These are phyloP conservation scores for Inga oerstediana DNA, from an alignment of 306 rosid species.

Conservation along the genomic window DNA sequence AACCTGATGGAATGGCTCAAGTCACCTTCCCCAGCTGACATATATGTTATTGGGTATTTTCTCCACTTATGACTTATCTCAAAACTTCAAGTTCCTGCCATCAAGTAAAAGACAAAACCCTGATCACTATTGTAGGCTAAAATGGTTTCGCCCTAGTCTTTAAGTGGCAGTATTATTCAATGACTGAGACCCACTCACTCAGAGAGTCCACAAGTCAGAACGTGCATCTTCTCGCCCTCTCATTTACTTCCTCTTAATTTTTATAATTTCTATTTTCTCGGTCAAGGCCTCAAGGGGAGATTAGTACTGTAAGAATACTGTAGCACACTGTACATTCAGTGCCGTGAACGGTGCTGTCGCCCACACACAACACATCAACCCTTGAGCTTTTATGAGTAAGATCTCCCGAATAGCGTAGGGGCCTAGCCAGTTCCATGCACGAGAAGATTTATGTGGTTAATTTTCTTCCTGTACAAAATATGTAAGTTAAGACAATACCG, in stretches of 20 bases:
- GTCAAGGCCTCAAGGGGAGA: neutral
- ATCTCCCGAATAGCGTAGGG: neutral
- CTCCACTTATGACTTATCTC: neutral
- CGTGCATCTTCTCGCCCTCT: neutral
- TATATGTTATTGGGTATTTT: constrained; percentile 79
- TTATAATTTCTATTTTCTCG: neutral
- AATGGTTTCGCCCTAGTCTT: neutral
- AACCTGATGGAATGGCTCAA: constrained; percentile 75
- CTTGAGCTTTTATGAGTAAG: neutral
- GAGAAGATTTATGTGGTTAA: neutral
- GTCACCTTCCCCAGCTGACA: constrained; percentile 63
- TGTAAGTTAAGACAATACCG: too few relatives aligned
- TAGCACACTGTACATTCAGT: neutral
- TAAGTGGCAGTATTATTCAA: neutral
- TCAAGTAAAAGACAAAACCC: neutral
- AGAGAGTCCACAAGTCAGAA: neutral
- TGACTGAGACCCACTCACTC: neutral
- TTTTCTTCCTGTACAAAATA: too few relatives aligned
- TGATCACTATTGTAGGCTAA: neutral
- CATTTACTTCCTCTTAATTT: neutral
- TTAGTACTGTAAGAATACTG: too few relatives aligned
- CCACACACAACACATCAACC: neutral
- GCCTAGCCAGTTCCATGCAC: neutral
- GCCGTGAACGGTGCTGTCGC: neutral
- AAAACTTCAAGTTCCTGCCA: neutral